Conservation (phyloP, 768 basidiomycete genomes). For the Calvatia gigantea region DNA sequence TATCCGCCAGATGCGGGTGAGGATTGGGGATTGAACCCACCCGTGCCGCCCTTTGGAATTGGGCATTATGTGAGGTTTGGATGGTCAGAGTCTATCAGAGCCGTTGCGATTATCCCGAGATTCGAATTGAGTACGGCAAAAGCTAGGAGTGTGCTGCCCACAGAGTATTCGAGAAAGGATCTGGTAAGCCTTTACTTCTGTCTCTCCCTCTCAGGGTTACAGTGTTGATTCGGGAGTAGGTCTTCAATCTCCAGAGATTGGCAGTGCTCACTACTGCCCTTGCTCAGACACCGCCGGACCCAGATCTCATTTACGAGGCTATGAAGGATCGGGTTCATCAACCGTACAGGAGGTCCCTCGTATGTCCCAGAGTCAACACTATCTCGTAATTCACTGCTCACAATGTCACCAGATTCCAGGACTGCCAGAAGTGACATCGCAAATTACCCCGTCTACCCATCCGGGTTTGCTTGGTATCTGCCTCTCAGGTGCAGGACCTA, state of each 20-base stretch:
- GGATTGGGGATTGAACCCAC: slow-evolving; percentile 88
- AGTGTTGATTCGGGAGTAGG: slow-evolving; percentile 41
- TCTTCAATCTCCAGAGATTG: slow-evolving; percentile 95
- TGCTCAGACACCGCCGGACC: slow-evolving; percentile 85
- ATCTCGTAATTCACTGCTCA: not conserved
- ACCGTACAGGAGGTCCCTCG: slow-evolving; percentile 87
- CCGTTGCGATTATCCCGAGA: slow-evolving; percentile 89
- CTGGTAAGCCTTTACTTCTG: slow-evolving; percentile 53
- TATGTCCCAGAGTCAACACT: slow-evolving; percentile 32
- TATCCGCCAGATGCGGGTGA: slow-evolving; percentile 91
- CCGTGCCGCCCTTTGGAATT: slow-evolving; percentile 83
- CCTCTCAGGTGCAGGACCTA: slow-evolving; percentile 96
- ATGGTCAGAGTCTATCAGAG: slow-evolving; percentile 83
- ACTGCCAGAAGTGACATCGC: slow-evolving; percentile 85
- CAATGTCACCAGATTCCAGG: slow-evolving; percentile 79
- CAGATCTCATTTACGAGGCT: slow-evolving; percentile 96
- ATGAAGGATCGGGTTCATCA: slow-evolving; percentile 99
- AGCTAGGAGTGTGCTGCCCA: slow-evolving; percentile 87
- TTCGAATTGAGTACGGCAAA: slow-evolving; percentile 97
- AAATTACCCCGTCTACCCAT: slow-evolving; percentile 84
- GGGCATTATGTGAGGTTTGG: slow-evolving; percentile 91
- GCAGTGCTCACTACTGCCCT: slow-evolving; percentile 96
- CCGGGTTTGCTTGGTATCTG: slow-evolving; percentile 97
- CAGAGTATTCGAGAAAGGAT: slow-evolving; percentile 83
- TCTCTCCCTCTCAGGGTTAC: not conserved